Conservation (phyloP, 208 protist species). For the Acanthamoeba divionensis region DNA sequence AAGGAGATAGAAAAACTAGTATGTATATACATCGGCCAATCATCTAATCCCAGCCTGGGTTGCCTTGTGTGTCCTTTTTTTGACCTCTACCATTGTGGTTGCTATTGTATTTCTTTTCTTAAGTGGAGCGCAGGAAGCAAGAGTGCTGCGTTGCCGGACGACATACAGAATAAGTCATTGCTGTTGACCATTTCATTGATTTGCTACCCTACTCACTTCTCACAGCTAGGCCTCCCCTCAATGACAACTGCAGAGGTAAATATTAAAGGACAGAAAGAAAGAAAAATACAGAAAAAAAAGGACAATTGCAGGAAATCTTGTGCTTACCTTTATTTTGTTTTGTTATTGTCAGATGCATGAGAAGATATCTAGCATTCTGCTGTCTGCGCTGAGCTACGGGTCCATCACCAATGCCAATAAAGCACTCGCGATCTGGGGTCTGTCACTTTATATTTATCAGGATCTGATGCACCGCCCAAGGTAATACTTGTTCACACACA, state of each 20-base stretch:
- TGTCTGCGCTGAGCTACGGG: not conserved
- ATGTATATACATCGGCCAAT: not conserved
- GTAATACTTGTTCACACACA: too few species aligned
- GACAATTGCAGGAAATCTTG: not conserved
- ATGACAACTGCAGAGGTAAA: constrained; percentile 31
- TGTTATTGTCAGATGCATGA: constrained; percentile 8
- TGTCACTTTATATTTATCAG: constrained; percentile 14
- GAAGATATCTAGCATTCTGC: not conserved
- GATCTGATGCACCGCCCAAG: not conserved
- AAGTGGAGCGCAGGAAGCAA: too few species aligned
- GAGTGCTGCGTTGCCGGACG: constrained; percentile 8
- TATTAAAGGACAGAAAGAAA: not conserved
- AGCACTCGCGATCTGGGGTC: constrained; percentile 31
- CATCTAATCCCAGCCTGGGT: too few species aligned
- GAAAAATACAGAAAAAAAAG: not conserved
- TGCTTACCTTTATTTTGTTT: not conserved
- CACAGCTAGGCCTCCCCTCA: not conserved
- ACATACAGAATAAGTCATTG: constrained; percentile 34
- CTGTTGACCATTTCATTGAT: constrained; percentile 9
- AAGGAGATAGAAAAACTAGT: constrained; percentile 51
- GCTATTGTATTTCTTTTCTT: not conserved
- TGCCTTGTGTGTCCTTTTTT: too few species aligned
- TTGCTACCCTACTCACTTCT: constrained; percentile 45
- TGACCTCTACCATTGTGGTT: too few species aligned
- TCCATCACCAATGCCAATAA: constrained; percentile 42